Conservation (phyloP, 371 early-diverging fungal genomes). For the Gilbertella persicaria region DNA sequence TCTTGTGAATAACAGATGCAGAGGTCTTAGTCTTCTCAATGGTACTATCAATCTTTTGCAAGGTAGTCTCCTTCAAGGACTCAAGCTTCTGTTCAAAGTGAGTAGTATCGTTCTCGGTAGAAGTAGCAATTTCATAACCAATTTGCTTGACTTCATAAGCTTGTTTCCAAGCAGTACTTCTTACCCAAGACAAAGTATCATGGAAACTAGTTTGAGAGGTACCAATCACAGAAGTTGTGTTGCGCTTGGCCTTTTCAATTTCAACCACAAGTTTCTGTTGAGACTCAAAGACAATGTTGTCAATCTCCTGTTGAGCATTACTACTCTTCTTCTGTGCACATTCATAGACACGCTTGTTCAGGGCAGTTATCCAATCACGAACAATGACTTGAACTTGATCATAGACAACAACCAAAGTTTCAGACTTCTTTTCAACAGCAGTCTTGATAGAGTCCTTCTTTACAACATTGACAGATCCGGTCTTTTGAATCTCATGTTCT, state of each 20-base stretch:
- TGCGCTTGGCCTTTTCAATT: constrained; percentile 32
- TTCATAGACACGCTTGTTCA: constrained; percentile 25
- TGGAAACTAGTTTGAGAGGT: constrained; percentile 33
- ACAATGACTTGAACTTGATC: constrained; percentile 17
- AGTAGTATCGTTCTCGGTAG: constrained; percentile 4
- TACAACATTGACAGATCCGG: neutral
- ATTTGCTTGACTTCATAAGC: constrained; percentile 22
- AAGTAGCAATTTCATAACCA: constrained; percentile 18
- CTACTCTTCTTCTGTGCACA: constrained; percentile 24
- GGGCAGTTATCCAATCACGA: constrained; percentile 20
- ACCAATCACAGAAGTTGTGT: constrained; percentile 21
- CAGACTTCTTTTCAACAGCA: constrained; percentile 18
- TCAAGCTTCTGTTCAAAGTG: constrained; percentile 13
- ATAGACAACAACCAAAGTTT: constrained; percentile 19
- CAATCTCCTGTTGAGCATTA: constrained; percentile 24
- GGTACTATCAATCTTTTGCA: constrained; percentile 7
- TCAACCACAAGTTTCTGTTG: constrained; percentile 27
- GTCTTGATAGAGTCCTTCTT: neutral
- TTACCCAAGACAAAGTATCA: constrained; percentile 24
- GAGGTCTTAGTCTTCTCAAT: constrained; percentile 22
- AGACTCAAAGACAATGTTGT: constrained; percentile 24
- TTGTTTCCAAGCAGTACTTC: constrained; percentile 29
- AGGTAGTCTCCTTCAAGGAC: constrained; percentile 11
- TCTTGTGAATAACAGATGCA: constrained; percentile 14
- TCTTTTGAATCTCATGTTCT: constrained; percentile 9